Conservation (phyloP, 352 stramenopile species). For the Bremia lactucae region DNA sequence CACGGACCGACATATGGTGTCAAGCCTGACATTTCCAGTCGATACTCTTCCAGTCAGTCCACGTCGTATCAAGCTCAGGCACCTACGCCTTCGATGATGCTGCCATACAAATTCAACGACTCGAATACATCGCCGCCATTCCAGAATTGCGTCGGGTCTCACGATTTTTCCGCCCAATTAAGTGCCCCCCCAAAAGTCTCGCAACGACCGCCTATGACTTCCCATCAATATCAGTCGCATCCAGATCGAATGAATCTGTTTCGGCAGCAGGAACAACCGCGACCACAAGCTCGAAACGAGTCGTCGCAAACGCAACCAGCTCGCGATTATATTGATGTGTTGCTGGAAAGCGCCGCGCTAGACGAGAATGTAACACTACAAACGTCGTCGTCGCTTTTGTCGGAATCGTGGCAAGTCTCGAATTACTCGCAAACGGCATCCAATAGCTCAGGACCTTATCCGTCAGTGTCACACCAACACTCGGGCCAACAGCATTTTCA, state of each 20-base stretch:
- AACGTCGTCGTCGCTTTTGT: slow-evolving; percentile 14
- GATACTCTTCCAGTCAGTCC: slow-evolving; percentile 4
- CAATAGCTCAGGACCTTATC: slow-evolving; percentile 5
- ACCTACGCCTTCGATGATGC: slow-evolving; percentile 20
- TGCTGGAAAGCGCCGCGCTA: slow-evolving; percentile 43
- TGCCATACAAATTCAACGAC: slow-evolving; percentile 28
- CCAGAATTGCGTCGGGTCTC: slow-evolving; percentile 11
- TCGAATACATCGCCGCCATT: slow-evolving; percentile 6
- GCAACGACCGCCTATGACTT: slow-evolving; percentile 6
- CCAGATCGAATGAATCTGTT: slow-evolving; percentile 12
- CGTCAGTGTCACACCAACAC: slow-evolving; percentile 21
- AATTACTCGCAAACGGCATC: slow-evolving; percentile 3
- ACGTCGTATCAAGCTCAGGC: slow-evolving; percentile 6
- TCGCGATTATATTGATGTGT: slow-evolving; percentile 49
- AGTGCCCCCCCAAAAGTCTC: too few species aligned
- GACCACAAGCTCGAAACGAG: slow-evolving; percentile 6
- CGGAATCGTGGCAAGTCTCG: slow-evolving; percentile 18
- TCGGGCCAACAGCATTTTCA: slow-evolving; percentile 22
- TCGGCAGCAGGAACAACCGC: slow-evolving; percentile 8
- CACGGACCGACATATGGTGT: slow-evolving; percentile 14
- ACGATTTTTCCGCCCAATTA: too few species aligned
- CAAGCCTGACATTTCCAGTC: slow-evolving; percentile 12
- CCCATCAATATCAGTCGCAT: slow-evolving; percentile 17
- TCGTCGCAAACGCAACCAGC: not conserved
- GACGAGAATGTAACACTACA: slow-evolving; percentile 35